Evolutionary conservation across 192 early-diverging fungal species (phyloP).

Genomic region (Umbelopsis ramanniana): DNA sequence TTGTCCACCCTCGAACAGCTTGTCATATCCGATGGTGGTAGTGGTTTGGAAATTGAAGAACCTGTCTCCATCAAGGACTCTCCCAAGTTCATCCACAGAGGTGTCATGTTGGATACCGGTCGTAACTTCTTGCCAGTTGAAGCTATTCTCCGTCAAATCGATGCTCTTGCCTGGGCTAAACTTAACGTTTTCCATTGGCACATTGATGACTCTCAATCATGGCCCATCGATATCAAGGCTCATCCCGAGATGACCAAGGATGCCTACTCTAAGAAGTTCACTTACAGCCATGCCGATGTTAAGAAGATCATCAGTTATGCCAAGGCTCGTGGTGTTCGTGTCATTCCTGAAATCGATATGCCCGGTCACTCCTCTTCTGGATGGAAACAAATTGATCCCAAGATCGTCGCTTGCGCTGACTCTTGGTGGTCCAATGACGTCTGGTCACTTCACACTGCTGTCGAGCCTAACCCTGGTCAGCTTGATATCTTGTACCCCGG

Average conservation of each 20-base stretch:
- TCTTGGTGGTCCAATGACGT: slow-evolving; percentile 43
- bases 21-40: slow-evolving; percentile 45
- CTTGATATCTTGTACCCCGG: slow-evolving; percentile 64
- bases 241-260: slow-evolving; percentile 66
- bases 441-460: slow-evolving; percentile 53
- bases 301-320: slow-evolving; percentile 68
- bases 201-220: slow-evolving; percentile 65
- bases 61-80: slow-evolving; percentile 61
- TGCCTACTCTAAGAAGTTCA: slow-evolving; percentile 59
- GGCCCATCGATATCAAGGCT: slow-evolving; percentile 59
- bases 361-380: slow-evolving; percentile 69
- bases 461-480: slow-evolving; percentile 81
- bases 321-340: slow-evolving; percentile 67
- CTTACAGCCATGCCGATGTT: slow-evolving; percentile 73
- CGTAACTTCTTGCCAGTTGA: slow-evolving; percentile 64
- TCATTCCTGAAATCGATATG: slow-evolving; percentile 89
- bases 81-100: slow-evolving; percentile 63
- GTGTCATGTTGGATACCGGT: slow-evolving; percentile 65
- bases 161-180: slow-evolving; percentile 76
- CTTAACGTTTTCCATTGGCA: slow-evolving; percentile 79
- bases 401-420: slow-evolving; percentile 45
- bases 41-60: slow-evolving; percentile 50
- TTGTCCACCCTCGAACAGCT: slow-evolving; percentile 72
- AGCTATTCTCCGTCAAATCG: slow-evolving; percentile 61
- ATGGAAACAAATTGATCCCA: slow-evolving; percentile 24